Conservation (phyloP, 441 rosid species). For the Gossypium laxum region DNA sequence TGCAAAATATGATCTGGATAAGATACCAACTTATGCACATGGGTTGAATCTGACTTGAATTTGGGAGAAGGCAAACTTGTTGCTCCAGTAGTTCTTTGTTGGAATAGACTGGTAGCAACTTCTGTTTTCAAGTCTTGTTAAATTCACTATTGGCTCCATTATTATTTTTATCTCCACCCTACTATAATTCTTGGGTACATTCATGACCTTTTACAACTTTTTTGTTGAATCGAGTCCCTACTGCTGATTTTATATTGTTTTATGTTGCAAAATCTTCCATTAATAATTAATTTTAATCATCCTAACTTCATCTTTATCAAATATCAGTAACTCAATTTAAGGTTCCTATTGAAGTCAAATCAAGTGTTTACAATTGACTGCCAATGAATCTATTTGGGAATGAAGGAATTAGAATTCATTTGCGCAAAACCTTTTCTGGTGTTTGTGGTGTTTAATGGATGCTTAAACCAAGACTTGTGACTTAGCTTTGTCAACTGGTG, state of each 20-base stretch:
- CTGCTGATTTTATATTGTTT: neutral
- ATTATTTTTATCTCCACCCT: neutral
- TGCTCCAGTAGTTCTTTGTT: neutral
- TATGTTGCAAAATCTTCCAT: neutral
- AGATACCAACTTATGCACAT: neutral
- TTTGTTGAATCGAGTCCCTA: neutral
- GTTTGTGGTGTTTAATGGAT: neutral
- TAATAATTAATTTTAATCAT: neutral
- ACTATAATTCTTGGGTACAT: neutral
- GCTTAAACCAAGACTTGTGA: neutral
- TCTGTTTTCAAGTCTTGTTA: neutral
- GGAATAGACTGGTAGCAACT: neutral
- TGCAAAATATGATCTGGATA: neutral
- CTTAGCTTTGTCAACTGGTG: neutral
- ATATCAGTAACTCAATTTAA: neutral
- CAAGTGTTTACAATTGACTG: neutral
- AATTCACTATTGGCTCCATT: neutral
- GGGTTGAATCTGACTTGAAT: slow-evolving; percentile 1
- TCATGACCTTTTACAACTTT: neutral
- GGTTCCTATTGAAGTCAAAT: slow-evolving; percentile 5
- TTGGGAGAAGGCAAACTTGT: neutral
- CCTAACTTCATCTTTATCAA: neutral
- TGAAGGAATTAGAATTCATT: neutral
- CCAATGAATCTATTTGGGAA: neutral
- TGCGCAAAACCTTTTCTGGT: neutral